Evolutionary conservation across 2,329 filamentous ascomycete genomes (phyloP), one percentile per base, ranked within the genome.

Genomic region (Talaromyces sp.): DNA sequence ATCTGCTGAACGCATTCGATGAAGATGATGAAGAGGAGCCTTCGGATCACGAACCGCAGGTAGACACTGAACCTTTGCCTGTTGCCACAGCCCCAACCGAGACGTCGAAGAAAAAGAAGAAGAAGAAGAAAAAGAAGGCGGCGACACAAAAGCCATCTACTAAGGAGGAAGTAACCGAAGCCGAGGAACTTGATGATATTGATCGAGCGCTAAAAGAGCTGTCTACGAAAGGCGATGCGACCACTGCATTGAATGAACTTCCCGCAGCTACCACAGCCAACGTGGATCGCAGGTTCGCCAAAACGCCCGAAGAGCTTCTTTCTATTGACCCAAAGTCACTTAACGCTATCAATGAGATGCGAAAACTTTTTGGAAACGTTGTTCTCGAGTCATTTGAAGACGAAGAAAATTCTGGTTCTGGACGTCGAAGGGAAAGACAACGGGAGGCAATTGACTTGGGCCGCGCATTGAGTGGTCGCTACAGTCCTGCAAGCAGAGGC

Each of bases 261-360:
- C n/a, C 28, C 33, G 27, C 31, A 10, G 18, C 31, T 16, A 27
- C 36, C 33, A 50, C 42, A 23, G 40, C 40, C 33, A 28, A 31
- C 14, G 40, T 50, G 8, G 30, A 31, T n/a, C 50, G 30, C 10
- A 63, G 61, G 6, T 76, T 74, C 58, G 65, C 73, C 7, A 75
- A 70, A 61, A 70, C 67, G 56, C 81, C 79, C 64, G 84, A 73
- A 75, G 77, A 81, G 23, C 74, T 89, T 12, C 78, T 91, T 0
- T 77, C 82, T 2, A 79, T 91, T 57, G 87, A 89, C 67, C 85
- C 88, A 0, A 85, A 90, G 66, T 86, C 92, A 68, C 83, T 99
- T 10, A 93, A 94, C 72, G 91, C 91, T 7, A 82, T 89, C 40
- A 96, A 96, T 70, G 95, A 99, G 78, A 97, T 99, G 92, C 89